Conservation (phyloP, 495 filamentous ascomycete species). For the Bryoglossum gracile region DNA sequence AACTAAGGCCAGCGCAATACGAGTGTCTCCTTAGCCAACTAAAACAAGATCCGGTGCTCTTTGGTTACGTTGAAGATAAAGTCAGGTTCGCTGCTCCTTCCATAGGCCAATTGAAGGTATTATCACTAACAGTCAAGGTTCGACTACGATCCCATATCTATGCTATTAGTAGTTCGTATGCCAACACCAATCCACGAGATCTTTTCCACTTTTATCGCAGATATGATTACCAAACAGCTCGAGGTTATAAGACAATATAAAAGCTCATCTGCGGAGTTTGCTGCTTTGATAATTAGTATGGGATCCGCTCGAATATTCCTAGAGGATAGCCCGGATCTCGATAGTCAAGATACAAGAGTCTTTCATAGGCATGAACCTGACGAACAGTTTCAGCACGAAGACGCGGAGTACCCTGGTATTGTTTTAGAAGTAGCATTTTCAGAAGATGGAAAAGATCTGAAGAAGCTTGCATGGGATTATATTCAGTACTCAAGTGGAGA, state of each 20-base stretch:
- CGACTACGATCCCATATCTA: background rate
- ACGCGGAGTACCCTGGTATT: slow-evolving; percentile 7
- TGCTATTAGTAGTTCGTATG: no score
- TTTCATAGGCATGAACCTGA: slow-evolving; percentile 10
- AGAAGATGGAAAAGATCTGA: slow-evolving; percentile 12
- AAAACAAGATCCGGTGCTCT: background rate
- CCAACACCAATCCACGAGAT: no score
- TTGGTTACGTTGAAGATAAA: background rate
- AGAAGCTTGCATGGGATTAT: slow-evolving; percentile 4
- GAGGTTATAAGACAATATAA: background rate
- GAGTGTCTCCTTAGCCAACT: background rate
- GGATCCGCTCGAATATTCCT: slow-evolving; percentile 1
- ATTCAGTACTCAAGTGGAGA: no score
- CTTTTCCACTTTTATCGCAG: no score
- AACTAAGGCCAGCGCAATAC: background rate
- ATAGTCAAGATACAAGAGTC: background rate
- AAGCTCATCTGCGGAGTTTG: background rate
- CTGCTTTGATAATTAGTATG: slow-evolving; percentile 1
- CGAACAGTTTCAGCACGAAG: slow-evolving; percentile 6
- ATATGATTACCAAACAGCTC: slow-evolving; percentile 2
- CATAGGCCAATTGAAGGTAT: background rate
- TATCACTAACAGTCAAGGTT: background rate
- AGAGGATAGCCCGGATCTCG: background rate
- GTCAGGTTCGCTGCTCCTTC: background rate
- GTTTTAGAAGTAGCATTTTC: slow-evolving; percentile 13